Evolutionary conservation across 108 stramenopile species (phyloP).

Genomic region (Chaetoceros muelleri): DNA sequence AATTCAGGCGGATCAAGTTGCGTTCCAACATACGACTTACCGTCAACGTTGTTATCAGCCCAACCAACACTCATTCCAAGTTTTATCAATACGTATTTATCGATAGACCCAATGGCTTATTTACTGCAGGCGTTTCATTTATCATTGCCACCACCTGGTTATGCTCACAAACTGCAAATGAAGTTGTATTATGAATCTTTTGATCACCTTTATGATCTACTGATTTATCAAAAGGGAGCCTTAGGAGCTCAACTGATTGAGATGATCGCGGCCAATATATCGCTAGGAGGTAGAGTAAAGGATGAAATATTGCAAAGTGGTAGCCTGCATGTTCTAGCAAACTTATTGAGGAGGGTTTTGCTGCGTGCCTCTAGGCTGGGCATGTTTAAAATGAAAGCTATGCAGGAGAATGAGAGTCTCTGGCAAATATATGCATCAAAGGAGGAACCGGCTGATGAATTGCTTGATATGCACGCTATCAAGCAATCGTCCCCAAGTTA

Average conservation of each 20-base stretch:
- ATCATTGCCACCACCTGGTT: constrained; percentile 49
- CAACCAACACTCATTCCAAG: constrained; percentile 17
- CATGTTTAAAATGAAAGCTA: constrained; percentile 6
- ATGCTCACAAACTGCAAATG: constrained; percentile 31
- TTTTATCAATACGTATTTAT: constrained; percentile 22
- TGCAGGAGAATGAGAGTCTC: background rate
- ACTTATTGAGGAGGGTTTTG: constrained; percentile 44
- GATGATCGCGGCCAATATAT: constrained; percentile 37
- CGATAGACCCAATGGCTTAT: constrained; percentile 16
- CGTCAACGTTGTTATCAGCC: constrained; percentile 22
- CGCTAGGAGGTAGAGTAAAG: constrained; percentile 48
- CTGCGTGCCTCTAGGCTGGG: constrained; percentile 50
- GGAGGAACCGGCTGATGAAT: constrained; percentile 7
- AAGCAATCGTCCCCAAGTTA: constrained; percentile 18
- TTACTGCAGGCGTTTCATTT: constrained; percentile 65
- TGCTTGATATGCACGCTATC: constrained; percentile 27
- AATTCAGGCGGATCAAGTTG: constrained; percentile 14
- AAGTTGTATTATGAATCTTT: constrained; percentile 31
- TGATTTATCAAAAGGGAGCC: constrained; percentile 30
- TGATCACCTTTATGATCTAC: constrained; percentile 47
- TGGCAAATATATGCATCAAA: background rate
- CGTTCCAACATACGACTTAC: constrained; percentile 19
- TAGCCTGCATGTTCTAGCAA: constrained; percentile 44
- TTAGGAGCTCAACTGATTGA: constrained; percentile 40
- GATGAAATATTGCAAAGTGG: constrained; percentile 77